Base-by-base conservation (phyloP, 2,329 filamentous ascomycete genomes). In the Bipolaris oryzae region DNA sequence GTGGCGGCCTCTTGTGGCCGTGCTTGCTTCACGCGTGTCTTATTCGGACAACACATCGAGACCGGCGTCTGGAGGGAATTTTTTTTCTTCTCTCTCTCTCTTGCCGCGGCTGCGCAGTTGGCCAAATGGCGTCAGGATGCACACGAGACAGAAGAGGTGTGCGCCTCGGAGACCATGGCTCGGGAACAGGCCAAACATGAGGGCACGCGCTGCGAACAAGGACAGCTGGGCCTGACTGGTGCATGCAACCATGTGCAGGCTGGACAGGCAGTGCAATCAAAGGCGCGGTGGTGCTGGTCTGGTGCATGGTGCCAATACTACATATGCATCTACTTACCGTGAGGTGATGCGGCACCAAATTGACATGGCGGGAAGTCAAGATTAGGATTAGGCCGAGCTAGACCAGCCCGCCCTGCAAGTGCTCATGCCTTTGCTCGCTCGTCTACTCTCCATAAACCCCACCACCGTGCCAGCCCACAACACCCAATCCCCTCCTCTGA, bases 381-480 rank as follows among this genome's bases (percentile, higher is more conserved):
- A 49, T 49, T 50, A 21, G 48, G 33, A 31, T 43, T 37, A 48
- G 47, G 53, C 33, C 46, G 41, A 46, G 50, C 48, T 55, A 45
- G 53, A 20, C 43, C 46, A 42, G 53, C 53, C 53, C 53, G 51
- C 53, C 15, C 53, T 20, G 16, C 48, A 56, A 49, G 51, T 48
- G 45, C 51, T 54, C 51, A 53, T 47, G 53, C 48, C 53, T 55
- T 53, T 28, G 43, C 47, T 55, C 48, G 53, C 50, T 48, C 48
- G 39, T 35, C 48, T 35, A 42, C 39, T 50, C 49, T 45, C 42
- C 48, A 39, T 35, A 56, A 42, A 52, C 53, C 53, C 53, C 49
- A 53, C 53, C 43, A 52, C 52, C 13, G 21, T 50, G 35, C 16
- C 49, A 28, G 43, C 44, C 21, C 25, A 37, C 46, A 45, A 47